These are phyloP conservation scores for Camellia oleifera DNA, from an alignment of 179 eudicot genomes.

Conservation along the genomic window DNA sequence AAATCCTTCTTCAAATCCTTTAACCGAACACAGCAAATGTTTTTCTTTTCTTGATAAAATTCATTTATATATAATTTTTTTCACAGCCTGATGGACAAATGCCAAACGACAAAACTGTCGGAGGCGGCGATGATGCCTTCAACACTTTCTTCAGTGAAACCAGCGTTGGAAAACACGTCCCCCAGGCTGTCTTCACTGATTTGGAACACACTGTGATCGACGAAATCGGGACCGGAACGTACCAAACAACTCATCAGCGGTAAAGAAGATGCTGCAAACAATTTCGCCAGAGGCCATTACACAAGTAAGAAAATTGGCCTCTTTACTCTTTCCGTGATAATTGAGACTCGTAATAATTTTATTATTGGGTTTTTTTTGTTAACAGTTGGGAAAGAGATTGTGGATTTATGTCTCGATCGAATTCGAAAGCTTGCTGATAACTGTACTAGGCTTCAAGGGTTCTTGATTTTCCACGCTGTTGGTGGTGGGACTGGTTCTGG, in stretches of 20 bases:
- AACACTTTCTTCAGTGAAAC: constrained; percentile 18
- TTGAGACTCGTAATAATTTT: too few relatives aligned
- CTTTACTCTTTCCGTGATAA: neutral
- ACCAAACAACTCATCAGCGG: constrained; percentile 15
- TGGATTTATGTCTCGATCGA: constrained; percentile 19
- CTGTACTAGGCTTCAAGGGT: constrained; percentile 26
- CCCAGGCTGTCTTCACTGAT: constrained; percentile 12
- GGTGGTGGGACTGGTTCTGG: constrained; percentile 28
- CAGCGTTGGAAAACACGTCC: constrained; percentile 13
- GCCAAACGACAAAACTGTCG: constrained; percentile 7
- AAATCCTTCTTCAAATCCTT: too few relatives aligned
- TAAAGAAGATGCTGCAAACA: constrained; percentile 20
- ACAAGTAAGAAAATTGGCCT: neutral
- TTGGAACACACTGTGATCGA: constrained; percentile 18
- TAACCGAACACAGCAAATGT: too few relatives aligned
- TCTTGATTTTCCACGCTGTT: constrained; percentile 14
- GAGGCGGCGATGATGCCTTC: constrained; percentile 12
- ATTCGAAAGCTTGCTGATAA: constrained; percentile 21
- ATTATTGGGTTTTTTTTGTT: too few relatives aligned
- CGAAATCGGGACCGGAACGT: constrained; percentile 14
- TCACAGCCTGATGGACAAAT: neutral
- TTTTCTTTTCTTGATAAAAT: too few relatives aligned
- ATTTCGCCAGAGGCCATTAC: constrained; percentile 16
- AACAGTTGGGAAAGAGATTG: constrained; percentile 21
- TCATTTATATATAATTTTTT: too few relatives aligned